Evolutionary conservation across 169 alveolate genomes (phyloP), one percentile per base, ranked within the genome.

Genomic region (Cryptosporidium canis): DNA sequence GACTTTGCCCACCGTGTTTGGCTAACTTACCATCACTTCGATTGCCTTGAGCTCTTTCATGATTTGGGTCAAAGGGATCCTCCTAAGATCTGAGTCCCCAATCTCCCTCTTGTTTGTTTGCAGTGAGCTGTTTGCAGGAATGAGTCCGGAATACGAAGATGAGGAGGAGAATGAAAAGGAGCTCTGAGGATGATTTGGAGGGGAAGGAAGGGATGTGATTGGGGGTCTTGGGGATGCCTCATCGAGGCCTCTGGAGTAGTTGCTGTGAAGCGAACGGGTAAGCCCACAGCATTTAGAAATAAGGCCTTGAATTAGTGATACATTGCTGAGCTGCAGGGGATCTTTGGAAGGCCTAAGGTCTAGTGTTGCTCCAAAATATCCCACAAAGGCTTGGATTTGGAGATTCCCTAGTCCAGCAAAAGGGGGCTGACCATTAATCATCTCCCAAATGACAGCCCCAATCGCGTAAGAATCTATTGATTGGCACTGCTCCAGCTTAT

Each of bases 361-460:
- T 11, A 68, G 29, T 21, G 45, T 68, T 7, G 67, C 83, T 3
- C 66, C 66, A 27, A 35, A 21, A 55, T 77, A 77, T 6, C 87
- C 87, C 35, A 77, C 87, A 27, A 24, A 77, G 9, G 71, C 68
- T 44, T 77, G 87, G 35, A 77, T 58, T 61, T 77, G 77, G 3
- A 77, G 18, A 41, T 77, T 77, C 6, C 63, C 37, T 21, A 77
- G 56, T 1, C 87, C 87, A 39, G 77, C 68, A 56, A 77, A 77
- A 77, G 87, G 87, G 11, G 71, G 71, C 24, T 77, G 77, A 1
- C 87, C 87, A 43, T 77, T 56, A 55, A 77, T 14, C 87, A 77
- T 77, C 44, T 77, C 87, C 87, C 87, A 77, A 11, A 77, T n/a
- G 18, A 77, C 37, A 3, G 51, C 27, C 1, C 87, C 87, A 12